Evolutionary conservation across 208 protist species (phyloP).

Genomic region (Leishmania braziliensis): DNA sequence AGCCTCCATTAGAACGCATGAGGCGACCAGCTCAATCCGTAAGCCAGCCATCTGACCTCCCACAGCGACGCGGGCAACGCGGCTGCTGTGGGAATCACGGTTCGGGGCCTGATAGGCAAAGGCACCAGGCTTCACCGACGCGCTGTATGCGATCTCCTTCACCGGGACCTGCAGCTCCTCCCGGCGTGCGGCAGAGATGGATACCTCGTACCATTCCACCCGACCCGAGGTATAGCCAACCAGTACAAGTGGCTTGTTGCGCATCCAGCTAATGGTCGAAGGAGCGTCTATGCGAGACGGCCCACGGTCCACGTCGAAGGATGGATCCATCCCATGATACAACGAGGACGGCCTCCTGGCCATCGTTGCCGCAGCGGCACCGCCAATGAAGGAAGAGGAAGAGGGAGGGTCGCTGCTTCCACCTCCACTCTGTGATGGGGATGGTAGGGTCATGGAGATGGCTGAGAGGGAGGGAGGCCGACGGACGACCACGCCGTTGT

Average conservation of each 20-base stretch:
- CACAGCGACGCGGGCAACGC: constrained; percentile 23
- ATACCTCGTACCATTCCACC: constrained; percentile 82
- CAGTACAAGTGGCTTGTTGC: constrained; percentile 74
- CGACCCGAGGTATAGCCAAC: constrained; percentile 70
- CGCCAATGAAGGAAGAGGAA: background rate
- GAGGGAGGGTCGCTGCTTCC: background rate
- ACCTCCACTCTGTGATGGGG: background rate
- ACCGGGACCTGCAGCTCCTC: constrained; percentile 31
- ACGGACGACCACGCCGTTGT: constrained; percentile 1
- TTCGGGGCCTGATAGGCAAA: constrained; percentile 34
- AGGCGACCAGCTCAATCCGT: constrained; percentile 32
- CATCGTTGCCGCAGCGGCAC: background rate
- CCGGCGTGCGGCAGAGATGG: constrained; percentile 30
- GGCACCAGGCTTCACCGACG: constrained; percentile 21
- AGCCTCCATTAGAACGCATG: constrained; percentile 39
- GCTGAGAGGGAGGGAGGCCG: background rate
- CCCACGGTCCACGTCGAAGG: background rate
- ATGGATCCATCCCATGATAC: background rate
- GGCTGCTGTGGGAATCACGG: constrained; percentile 22
- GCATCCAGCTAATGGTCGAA: constrained; percentile 89
- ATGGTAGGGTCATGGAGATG: background rate
- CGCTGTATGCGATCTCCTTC: constrained; percentile 26
- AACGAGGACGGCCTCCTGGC: background rate
- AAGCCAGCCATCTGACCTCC: constrained; percentile 47
- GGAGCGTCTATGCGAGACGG: constrained; percentile 25